phyloP scores from a whole-genome alignment of 1,284 basidiomycete genomes.

The Cryptococcus amylolentus region DNA sequence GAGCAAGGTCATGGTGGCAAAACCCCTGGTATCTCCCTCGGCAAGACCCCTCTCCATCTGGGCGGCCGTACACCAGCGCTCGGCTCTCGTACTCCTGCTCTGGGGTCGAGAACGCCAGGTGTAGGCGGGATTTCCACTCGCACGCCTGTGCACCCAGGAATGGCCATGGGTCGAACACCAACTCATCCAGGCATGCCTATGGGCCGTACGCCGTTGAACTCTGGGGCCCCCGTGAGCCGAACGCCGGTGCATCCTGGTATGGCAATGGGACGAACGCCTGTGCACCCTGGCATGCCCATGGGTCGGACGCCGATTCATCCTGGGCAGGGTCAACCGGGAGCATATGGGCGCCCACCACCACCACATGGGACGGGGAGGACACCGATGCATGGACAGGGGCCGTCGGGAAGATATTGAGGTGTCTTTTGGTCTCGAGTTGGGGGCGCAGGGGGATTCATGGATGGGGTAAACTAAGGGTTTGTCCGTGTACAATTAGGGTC shows the following conservation, averaged over 20 bases:
- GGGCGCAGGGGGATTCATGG: background rate
- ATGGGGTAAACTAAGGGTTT: background rate
- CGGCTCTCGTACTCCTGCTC: constrained; percentile 60
- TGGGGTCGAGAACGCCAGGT: constrained; percentile 7
- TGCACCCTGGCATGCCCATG: background rate
- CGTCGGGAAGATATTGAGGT: constrained; percentile 15
- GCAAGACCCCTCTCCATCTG: constrained; percentile 43
- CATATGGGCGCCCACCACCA: too few relatives aligned
- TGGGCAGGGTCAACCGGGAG: too few relatives aligned
- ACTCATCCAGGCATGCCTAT: constrained; percentile 6
- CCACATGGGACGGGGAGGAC: background rate
- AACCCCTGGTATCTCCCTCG: constrained; percentile 62
- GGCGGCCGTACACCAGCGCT: constrained; percentile 67
- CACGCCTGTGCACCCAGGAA: constrained; percentile 24
- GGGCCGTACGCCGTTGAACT: background rate
- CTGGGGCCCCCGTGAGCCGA: background rate
- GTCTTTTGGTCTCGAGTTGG: background rate
- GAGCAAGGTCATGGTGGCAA: constrained; percentile 60
- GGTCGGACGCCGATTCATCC: background rate
- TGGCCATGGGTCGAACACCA: constrained; percentile 21
- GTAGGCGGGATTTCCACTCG: constrained; percentile 13
- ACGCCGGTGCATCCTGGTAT: background rate
- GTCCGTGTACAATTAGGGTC: constrained; percentile 2
- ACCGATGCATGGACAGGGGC: constrained; percentile 13
- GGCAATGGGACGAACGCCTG: background rate